These are phyloP conservation scores for Dactylellina sp. DNA, from an alignment of 2,329 filamentous ascomycete genomes.

Conservation along the genomic window DNA sequence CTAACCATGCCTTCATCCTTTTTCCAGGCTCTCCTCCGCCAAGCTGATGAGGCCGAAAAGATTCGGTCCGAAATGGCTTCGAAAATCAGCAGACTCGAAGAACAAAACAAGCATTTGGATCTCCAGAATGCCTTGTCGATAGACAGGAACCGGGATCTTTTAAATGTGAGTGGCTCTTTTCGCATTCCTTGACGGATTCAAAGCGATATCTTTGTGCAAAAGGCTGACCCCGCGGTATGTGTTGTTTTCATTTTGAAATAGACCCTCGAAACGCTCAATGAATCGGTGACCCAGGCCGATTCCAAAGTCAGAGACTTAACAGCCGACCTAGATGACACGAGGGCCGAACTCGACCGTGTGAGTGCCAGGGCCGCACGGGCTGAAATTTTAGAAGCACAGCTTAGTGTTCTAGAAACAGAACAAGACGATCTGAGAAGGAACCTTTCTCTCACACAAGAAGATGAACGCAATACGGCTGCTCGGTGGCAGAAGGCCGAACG, in stretches of 20 bases:
- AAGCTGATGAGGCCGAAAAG: constrained; percentile 89
- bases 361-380: constrained; percentile 73
- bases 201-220: constrained; percentile 34
- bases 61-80: constrained; percentile 79
- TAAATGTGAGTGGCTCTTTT: constrained; percentile 67
- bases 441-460: constrained; percentile 75
- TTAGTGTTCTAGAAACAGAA: constrained; percentile 82
- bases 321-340: constrained; percentile 60
- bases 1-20: constrained; percentile 45
- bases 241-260: constrained; percentile 27
- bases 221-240: constrained; percentile 48
- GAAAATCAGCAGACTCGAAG: constrained; percentile 81
- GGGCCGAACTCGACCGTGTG: constrained; percentile 60
- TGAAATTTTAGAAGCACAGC: constrained; percentile 81
- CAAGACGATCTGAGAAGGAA: constrained; percentile 78
- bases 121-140: constrained; percentile 80
- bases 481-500: constrained; percentile 88
- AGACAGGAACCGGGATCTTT: constrained; percentile 82
- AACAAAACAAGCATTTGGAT: constrained; percentile 79
- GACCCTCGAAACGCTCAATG: constrained; percentile 86
- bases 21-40: constrained; percentile 83
- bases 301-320: constrained; percentile 77
- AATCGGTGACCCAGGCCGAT: constrained; percentile 81
- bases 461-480: constrained; percentile 81
- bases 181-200: constrained; percentile 6